Conservation (phyloP, 495 filamentous ascomycete species). For the Penicillium argentinense region DNA sequence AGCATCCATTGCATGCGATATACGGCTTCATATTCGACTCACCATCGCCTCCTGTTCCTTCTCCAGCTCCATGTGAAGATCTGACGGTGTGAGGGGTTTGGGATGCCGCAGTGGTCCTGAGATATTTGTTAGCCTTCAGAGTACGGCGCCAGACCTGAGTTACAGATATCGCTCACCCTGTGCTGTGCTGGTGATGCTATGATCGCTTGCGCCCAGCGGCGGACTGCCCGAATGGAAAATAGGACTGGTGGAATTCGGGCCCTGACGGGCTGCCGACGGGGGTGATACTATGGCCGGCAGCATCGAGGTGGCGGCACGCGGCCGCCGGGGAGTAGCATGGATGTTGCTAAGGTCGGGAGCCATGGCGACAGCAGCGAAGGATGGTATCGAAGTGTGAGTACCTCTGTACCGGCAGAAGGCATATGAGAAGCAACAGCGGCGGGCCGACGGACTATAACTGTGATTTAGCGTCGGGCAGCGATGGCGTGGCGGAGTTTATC, state of each 20-base stretch:
- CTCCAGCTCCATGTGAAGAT: constrained; percentile 82
- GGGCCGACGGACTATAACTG: constrained; percentile 11
- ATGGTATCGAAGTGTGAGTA: constrained; percentile 3
- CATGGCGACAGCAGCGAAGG: constrained; percentile 31
- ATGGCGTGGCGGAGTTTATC: constrained; percentile 6
- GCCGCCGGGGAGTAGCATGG: constrained; percentile 51
- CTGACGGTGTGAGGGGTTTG: constrained; percentile 78
- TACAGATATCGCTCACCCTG: constrained; percentile 41
- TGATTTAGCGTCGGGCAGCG: constrained; percentile 14
- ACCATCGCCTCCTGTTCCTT: constrained; percentile 95
- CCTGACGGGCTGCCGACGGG: constrained; percentile 45
- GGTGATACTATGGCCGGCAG: constrained; percentile 44
- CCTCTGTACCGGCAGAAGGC: constrained; percentile 24
- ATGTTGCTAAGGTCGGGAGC: constrained; percentile 63
- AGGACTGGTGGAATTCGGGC: constrained; percentile 48
- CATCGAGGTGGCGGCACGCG: constrained; percentile 52
- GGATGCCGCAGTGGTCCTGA: constrained; percentile 74
- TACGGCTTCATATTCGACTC: constrained; percentile 28
- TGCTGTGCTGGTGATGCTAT: constrained; percentile 57
- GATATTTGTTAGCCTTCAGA: not conserved
- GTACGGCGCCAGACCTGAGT: not conserved
- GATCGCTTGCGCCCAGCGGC: constrained; percentile 41
- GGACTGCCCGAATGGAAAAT: constrained; percentile 33
- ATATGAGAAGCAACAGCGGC: constrained; percentile 2
- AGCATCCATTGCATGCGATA: no score